phyloP scores from a whole-genome alignment of 805 yeast species.

The Myxozyma melibiosi region DNA sequence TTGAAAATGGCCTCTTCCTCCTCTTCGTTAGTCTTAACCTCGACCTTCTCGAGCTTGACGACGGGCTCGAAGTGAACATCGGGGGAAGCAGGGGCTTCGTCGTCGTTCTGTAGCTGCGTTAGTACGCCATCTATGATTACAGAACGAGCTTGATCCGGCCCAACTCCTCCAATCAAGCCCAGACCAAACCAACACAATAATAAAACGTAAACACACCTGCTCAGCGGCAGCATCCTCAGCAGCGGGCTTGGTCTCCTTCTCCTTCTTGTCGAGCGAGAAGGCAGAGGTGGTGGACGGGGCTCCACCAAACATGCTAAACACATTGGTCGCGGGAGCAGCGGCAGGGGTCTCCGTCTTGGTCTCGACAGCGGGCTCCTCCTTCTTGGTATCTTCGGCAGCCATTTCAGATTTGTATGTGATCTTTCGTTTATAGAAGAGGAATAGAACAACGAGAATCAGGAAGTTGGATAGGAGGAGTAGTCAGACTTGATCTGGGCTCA shows the following conservation, averaged over 20 bases:
- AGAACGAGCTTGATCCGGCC: too few relatives aligned
- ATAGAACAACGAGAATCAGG: background rate
- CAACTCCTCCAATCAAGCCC: background rate
- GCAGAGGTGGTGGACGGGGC: slow-evolving; percentile 15
- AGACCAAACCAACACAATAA: background rate
- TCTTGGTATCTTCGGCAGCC: slow-evolving; percentile 30
- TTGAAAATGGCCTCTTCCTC: slow-evolving; percentile 80
- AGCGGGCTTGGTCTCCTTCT: background rate
- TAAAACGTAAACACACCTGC: slow-evolving; percentile 11
- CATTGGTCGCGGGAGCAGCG: slow-evolving; percentile 66
- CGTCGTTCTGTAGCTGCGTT: slow-evolving; percentile 48
- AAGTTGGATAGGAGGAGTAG: too few relatives aligned
- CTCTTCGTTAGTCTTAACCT: slow-evolving; percentile 93
- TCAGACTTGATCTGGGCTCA: too few relatives aligned
- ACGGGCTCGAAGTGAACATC: slow-evolving; percentile 96
- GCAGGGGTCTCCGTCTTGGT: slow-evolving; percentile 22
- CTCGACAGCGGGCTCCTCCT: slow-evolving; percentile 27
- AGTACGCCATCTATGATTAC: too few relatives aligned
- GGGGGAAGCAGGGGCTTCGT: slow-evolving; percentile 67
- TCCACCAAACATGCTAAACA: slow-evolving; percentile 97
- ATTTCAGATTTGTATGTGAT: background rate
- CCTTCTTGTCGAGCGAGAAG: slow-evolving; percentile 11
- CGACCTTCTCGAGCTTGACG: slow-evolving; percentile 92
- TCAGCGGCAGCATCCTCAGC: slow-evolving; percentile 6
- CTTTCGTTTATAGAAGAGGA: background rate